Evolutionary conservation across 148 eudicot species (phyloP).

Genomic region (Chenopodium berlandieri): DNA sequence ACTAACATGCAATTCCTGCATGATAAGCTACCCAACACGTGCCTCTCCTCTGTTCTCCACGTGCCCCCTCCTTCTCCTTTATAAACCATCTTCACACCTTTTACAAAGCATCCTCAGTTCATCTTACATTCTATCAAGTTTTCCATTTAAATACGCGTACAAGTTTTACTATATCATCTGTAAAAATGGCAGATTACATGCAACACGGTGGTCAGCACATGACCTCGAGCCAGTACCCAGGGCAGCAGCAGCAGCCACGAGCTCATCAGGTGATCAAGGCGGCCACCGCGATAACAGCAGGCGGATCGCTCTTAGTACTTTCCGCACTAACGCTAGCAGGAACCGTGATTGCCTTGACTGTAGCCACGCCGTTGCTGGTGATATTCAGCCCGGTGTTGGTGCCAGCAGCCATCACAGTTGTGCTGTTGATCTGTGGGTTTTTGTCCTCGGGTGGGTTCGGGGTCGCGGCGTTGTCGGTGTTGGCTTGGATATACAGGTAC

Average conservation of each 20-base stretch:
- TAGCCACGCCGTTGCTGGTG: constrained; percentile 55
- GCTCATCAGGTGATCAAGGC: constrained; percentile 51
- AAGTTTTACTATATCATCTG: too few species aligned
- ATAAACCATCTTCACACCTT: background rate
- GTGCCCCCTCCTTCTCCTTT: constrained; percentile 31
- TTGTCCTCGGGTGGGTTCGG: constrained; percentile 66
- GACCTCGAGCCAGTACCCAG: background rate
- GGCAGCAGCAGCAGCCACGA: constrained; percentile 27
- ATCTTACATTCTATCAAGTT: background rate
- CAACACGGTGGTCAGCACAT: background rate
- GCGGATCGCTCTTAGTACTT: constrained; percentile 49
- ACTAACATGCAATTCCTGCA: constrained; percentile 34
- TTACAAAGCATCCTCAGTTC: background rate
- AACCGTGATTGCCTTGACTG: constrained; percentile 42
- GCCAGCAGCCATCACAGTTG: constrained; percentile 47
- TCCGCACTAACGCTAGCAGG: constrained; percentile 46
- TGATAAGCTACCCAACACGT: constrained; percentile 39
- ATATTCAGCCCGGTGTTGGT: constrained; percentile 64
- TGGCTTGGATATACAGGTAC: constrained; percentile 69
- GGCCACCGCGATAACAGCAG: constrained; percentile 41
- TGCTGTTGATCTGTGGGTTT: constrained; percentile 41
- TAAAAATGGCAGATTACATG: constrained; percentile 21
- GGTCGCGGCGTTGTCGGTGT: constrained; percentile 47
- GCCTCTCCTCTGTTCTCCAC: constrained; percentile 35
- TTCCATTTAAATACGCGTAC: too few species aligned